Base-by-base conservation (phyloP, 208 protist genomes). In the Phytomonas sp. region DNA sequence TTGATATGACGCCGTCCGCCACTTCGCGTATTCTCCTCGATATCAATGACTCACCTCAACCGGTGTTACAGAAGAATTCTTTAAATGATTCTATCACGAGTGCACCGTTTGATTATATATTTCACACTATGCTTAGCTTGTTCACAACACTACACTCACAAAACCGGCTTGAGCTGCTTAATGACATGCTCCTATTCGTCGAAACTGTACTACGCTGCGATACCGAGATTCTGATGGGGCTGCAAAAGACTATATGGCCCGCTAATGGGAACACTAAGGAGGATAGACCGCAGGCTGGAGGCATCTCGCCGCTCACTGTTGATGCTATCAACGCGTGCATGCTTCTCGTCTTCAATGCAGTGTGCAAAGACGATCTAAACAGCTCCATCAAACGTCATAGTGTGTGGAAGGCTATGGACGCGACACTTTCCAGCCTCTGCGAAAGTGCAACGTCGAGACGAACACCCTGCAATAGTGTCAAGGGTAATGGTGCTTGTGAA, bases 321-420 rank as follows among this genome's bases (percentile, higher is more conserved):
- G 78, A 89, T 66, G 88, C 88, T 7, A 72, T 94, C 61, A 92
- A 84, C 66, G 73, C 79, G 1, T 76, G 86, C 15, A 79, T 75
- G 29, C 76, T 82, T 51, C 77, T 83, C 11, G 53, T 92, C 15
- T 92, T 94, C 68, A 83, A 94, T 74, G 65, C 87, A 26, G 75
- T 85, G 29, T 94, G 88, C 59, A 81, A 82, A 3, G 71, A 83
- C 6, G 88, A 94, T 70, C 74, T 93, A 32, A 77, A 64, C 23
- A 37, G 17, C 15, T 64, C 60, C 17, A 64, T 32, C 31, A 23
- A 56, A 26, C 46, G 20, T 23, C 46, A 26, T 26, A 56, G 46
- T 26, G 46, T 56, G 6, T 56, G 46, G 46, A 56, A 56, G 20
- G 20, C 9, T 56, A 56, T 56, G 46, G 46, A 56, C 46, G 46